Evolutionary conservation across 2,329 filamentous ascomycete genomes (phyloP), one percentile per base, ranked within the genome.

Genomic region (Zelopaecilomyces penicillatus): DNA sequence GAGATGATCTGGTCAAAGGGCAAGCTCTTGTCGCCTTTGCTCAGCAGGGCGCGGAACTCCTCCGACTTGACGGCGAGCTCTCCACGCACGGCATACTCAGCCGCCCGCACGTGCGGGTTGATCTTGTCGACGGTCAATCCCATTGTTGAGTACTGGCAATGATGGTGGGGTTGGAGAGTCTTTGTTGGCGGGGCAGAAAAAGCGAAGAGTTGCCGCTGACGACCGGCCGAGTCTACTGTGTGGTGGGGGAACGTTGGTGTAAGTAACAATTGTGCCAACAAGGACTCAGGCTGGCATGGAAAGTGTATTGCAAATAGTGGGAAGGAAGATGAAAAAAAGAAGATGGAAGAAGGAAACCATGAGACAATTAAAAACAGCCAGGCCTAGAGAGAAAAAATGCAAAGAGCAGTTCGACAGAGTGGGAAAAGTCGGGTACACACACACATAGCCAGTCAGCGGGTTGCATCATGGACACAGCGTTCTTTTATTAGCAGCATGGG

Each of bases 71-170:
- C 85, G 46, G 93, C 91, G 52, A 98, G 80, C 69, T 97, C 93
- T 61, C 93, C 93, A 57, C 93, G 87, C 45, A 98, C 93, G 55
- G 93, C 93, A 71, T 98, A 98, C 70, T 95, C 83, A 61, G 93
- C 93, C 50, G 82, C 80, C 62, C 83, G 82, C 54, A 97, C 79
- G 65, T 93, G 78, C 41, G 81, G 87, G 73, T 97, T 98, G 75
- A 98, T 95, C 73, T 93, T 95, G 66, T 87, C 75, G 59, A 86
- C 73, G 57, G 76, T 85, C 56, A 98, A 74, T 30, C 35, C 43
- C 55, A 66, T 65, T 52, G 59, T 65, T 42, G 63, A 51, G 52
- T 54, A 44, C 61, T 56, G 41, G 57, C 60, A 53, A 66, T 65
- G 60, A 64, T 66, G 51, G 50, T 19, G 47, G 37, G 30, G 48